Evolutionary conservation across 805 yeast genomes (phyloP), one percentile per base, ranked within the genome.

Genomic region (Wickerhamiella lipophila): DNA sequence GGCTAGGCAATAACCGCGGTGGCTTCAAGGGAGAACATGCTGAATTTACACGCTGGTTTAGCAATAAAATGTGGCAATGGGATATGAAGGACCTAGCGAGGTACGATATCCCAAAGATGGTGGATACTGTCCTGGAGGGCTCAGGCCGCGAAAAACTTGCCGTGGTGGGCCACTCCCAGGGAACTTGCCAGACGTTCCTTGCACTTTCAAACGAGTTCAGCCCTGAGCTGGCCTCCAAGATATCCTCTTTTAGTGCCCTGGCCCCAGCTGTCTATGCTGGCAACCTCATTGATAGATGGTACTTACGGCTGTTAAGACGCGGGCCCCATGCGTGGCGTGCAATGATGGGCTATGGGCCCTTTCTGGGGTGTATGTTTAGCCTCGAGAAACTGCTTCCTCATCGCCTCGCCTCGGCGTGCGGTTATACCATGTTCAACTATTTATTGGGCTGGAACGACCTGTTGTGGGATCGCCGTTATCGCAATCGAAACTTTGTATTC

Each of bases 221-320:
- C 26, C 69, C 74, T 47, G 63, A 64, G 13, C 55, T 76, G 34
- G 76, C 77, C 42, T 64, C 68, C 3, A 79, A 77, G 53, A 63
- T 89, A 16, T 79, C 79, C 49, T 72, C 75, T 48, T 84, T 85
- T 58, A 69, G 84, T 25, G 84, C 89, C 0, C 65, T 89, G 48
- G 83, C 96, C 0, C 97, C 98, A 0, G 97, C 97, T 0, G 79
- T 87, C 2, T 92, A 77, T 60, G 94, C 94, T 0, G 97, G 97
- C 0, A 69, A 77, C 1, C 64, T 87, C 41, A 68, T 89, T 25
- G 75, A 82, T 55, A 75, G 67, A 6, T 60, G 67, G 62, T 66
- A 61, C 52, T 55, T 68, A 45, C 54, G 55, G 50, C 49, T 59
- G 40, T 51, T 65, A 11, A 53, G 68, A 7, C 51, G 61, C 26